Evolutionary conservation across 192 early-diverging fungal species (phyloP).

Genomic region (Umbelopsis isabellina): DNA sequence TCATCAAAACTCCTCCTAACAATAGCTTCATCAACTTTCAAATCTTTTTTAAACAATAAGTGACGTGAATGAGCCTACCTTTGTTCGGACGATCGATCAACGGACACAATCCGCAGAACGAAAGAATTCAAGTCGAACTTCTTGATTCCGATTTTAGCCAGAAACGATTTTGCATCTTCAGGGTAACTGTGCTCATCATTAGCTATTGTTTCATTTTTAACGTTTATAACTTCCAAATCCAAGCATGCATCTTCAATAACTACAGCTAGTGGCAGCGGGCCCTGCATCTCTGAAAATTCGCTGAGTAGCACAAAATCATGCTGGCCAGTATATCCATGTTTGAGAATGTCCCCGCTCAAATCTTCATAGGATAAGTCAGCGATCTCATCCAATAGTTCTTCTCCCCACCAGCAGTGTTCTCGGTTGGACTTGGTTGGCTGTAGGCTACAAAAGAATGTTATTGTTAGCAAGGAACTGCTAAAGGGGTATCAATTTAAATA

Average conservation of each 20-base stretch:
- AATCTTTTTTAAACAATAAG: neutral
- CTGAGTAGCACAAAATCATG: slow-evolving; percentile 56
- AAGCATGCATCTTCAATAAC: slow-evolving; percentile 32
- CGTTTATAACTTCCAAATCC: slow-evolving; percentile 28
- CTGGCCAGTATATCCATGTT: slow-evolving; percentile 8
- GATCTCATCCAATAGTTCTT: slow-evolving; percentile 2
- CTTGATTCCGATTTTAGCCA: slow-evolving; percentile 24
- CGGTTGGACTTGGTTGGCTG: slow-evolving; percentile 13
- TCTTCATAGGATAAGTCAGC: neutral
- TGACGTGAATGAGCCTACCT: slow-evolving; percentile 19
- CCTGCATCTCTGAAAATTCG: slow-evolving; percentile 58
- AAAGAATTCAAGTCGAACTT: slow-evolving; percentile 55
- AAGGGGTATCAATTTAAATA: no score
- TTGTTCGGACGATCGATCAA: slow-evolving; percentile 40
- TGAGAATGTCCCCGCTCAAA: neutral
- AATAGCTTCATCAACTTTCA: neutral
- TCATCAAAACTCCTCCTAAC: slow-evolving; percentile 5
- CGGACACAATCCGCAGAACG: slow-evolving; percentile 50
- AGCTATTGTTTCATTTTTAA: neutral
- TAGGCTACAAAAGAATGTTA: neutral
- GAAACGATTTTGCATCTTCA: slow-evolving; percentile 13
- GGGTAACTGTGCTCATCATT: neutral
- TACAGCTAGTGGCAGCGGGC: slow-evolving; percentile 51
- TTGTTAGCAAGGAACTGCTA: no score
- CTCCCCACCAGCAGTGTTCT: slow-evolving; percentile 21